These are phyloP conservation scores for Aureobasidium namibiae DNA, from an alignment of 2,329 filamentous ascomycete species.

Conservation along the genomic window DNA sequence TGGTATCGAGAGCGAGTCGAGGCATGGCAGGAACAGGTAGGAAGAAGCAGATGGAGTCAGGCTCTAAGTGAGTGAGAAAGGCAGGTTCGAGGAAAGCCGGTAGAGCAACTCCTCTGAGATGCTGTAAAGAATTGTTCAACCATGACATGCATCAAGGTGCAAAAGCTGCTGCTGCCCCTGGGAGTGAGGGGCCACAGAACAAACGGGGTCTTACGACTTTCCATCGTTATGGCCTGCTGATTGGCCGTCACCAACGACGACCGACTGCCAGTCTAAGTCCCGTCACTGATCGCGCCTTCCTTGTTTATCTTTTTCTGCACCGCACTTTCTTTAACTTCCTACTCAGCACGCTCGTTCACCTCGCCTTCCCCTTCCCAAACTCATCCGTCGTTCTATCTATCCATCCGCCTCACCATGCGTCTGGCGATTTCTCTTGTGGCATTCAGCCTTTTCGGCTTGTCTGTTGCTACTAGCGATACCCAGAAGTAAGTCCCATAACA, in stretches of 20 bases:
- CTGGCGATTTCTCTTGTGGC: background rate
- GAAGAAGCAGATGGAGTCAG: background rate
- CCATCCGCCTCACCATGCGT: background rate
- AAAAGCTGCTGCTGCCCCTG: background rate
- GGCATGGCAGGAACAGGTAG: background rate
- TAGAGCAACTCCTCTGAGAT: background rate
- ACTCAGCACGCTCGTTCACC: background rate
- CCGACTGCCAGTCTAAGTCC: background rate
- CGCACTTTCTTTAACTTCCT: background rate
- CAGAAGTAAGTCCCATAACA: background rate
- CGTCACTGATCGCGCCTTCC: conserved; percentile 7
- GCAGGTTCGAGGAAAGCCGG: background rate
- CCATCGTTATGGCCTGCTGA: background rate
- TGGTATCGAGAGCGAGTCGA: no score
- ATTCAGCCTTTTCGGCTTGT: background rate
- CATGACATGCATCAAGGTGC: background rate
- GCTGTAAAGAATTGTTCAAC: background rate
- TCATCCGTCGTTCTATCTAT: background rate
- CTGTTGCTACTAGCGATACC: background rate
- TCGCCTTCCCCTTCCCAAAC: background rate
- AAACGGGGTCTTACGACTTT: background rate
- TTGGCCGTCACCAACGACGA: conserved; percentile 1
- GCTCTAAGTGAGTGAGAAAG: background rate
- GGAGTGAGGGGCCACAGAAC: background rate
- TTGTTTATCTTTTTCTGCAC: conserved; percentile 6